A percentile compares a stretch with the other conserved stretches of the same genome.
These are phyloP conservation scores for Beauveria bassiana DNA, from an alignment of 2,329 filamentous ascomycete genomes.

Conservation along the genomic window DNA sequence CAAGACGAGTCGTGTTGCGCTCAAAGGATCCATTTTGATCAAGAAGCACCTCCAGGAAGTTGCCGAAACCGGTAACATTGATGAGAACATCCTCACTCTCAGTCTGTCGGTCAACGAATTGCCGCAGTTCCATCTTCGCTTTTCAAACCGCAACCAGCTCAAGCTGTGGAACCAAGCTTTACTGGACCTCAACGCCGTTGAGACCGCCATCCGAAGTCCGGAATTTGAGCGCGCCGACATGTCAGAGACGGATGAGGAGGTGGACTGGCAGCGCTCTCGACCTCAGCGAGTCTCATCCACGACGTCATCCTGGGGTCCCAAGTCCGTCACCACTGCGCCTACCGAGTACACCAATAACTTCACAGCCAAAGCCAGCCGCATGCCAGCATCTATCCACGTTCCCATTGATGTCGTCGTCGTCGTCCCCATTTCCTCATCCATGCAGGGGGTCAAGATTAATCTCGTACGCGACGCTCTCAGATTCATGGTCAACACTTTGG, in stretches of 20 bases:
- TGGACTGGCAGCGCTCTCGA: slow-evolving; percentile 61
- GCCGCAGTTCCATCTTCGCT: slow-evolving; percentile 88
- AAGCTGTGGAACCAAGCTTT: slow-evolving; percentile 88
- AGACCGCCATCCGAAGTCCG: slow-evolving; percentile 56
- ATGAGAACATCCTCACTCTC: slow-evolving; percentile 80
- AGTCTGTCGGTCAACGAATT: slow-evolving; percentile 87
- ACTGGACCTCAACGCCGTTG: slow-evolving; percentile 69
- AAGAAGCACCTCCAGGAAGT: slow-evolving; percentile 96
- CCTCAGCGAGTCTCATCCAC: slow-evolving; percentile 72
- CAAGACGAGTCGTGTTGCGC: slow-evolving; percentile 69
- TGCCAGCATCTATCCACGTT: slow-evolving; percentile 61
- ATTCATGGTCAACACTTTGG: slow-evolving; percentile 84
- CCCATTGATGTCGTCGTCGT: slow-evolving; percentile 94
- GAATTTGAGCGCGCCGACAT: slow-evolving; percentile 71
- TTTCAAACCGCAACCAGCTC: slow-evolving; percentile 73
- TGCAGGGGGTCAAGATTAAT: slow-evolving; percentile 99
- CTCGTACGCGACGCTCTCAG: slow-evolving; percentile 83
- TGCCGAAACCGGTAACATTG: slow-evolving; percentile 57
- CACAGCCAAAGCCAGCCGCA: slow-evolving; percentile 38
- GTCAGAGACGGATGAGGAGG: slow-evolving; percentile 79
- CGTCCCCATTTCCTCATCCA: slow-evolving; percentile 93
- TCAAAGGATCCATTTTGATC: slow-evolving; percentile 96
- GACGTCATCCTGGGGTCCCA: slow-evolving; percentile 72
- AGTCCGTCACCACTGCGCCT: slow-evolving; percentile 78
- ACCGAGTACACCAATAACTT: slow-evolving; percentile 85